These are phyloP conservation scores for Penicillium fimorum DNA, from an alignment of 495 filamentous ascomycete genomes.

Conservation along the genomic window DNA sequence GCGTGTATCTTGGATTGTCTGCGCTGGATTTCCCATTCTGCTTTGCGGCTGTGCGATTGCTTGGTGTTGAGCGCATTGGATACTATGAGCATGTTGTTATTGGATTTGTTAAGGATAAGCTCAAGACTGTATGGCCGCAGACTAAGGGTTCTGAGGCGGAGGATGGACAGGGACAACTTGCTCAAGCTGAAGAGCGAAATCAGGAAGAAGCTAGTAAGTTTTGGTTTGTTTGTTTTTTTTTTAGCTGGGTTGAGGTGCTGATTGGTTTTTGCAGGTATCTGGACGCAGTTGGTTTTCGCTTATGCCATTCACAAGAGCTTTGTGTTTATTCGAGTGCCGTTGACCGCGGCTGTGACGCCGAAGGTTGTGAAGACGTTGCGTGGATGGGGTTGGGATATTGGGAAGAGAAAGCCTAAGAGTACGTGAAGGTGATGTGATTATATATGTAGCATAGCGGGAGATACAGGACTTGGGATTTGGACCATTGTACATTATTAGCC, in stretches of 20 bases:
- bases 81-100: constrained; percentile 52
- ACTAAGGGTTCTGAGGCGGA: constrained; percentile 15
- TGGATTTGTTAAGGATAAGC: constrained; percentile 32
- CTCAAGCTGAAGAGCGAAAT: constrained; percentile 34
- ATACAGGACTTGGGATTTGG: constrained; percentile 17
- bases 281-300: constrained; percentile 89
- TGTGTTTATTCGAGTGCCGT: constrained; percentile 88
- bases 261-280: constrained; percentile 52
- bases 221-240: not conserved
- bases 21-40: constrained; percentile 94
- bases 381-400: constrained; percentile 79
- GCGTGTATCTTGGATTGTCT: constrained; percentile 80
- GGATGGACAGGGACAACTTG: constrained; percentile 15
- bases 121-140: constrained; percentile 31
- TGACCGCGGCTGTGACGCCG: constrained; percentile 85
- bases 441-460: constrained; percentile 36
- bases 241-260: not conserved
- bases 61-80: constrained; percentile 85
- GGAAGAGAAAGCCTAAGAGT: constrained; percentile 57
- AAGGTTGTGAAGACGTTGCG: constrained; percentile 86
- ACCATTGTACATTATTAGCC: constrained; percentile 41
- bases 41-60: constrained; percentile 76
- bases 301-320: constrained; percentile 98
- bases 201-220: constrained; percentile 55
- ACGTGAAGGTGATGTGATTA: constrained; percentile 14